phyloP scores from a whole-genome alignment of 192 early-diverging fungal genomes.

The Gonapodya prolifera region DNA sequence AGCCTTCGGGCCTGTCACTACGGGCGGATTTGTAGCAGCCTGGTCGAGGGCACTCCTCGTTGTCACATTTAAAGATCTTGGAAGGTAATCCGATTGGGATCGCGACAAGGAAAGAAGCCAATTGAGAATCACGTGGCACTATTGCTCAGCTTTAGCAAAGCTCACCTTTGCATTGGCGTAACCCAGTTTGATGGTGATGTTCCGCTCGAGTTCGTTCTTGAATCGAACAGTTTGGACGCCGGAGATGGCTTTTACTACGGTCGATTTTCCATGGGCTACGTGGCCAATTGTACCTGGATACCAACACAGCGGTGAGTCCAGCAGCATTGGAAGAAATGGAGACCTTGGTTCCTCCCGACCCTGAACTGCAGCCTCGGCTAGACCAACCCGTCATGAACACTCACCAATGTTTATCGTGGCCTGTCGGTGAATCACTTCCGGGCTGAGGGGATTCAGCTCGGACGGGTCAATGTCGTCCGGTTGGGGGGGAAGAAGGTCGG shows the following conservation, averaged over 20 bases:
- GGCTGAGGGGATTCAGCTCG: constrained; percentile 61
- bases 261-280: constrained; percentile 99
- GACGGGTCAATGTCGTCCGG: constrained; percentile 24
- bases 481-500: neutral
- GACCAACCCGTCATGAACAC: no score
- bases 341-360: no score
- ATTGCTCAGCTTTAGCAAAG: neutral
- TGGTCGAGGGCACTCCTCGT: constrained; percentile 82
- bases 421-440: constrained; percentile 94
- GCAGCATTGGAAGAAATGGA: no score
- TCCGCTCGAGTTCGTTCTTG: constrained; percentile 94
- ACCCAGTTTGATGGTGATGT: constrained; percentile 99
- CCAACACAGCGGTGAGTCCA: neutral
- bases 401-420: constrained; percentile 99
- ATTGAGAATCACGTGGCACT: no score
- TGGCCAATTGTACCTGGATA: constrained; percentile 89
- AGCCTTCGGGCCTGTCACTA: constrained; percentile 70
- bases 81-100: neutral
- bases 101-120: neutral
- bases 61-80: constrained; percentile 98
- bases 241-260: constrained; percentile 96
- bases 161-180: constrained; percentile 94
- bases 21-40: constrained; percentile 87
- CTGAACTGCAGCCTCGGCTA: no score
- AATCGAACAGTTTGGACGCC: constrained; percentile 97